Base-by-base conservation (phyloP, 1,284 basidiomycete species). In the Melampsora americana region DNA sequence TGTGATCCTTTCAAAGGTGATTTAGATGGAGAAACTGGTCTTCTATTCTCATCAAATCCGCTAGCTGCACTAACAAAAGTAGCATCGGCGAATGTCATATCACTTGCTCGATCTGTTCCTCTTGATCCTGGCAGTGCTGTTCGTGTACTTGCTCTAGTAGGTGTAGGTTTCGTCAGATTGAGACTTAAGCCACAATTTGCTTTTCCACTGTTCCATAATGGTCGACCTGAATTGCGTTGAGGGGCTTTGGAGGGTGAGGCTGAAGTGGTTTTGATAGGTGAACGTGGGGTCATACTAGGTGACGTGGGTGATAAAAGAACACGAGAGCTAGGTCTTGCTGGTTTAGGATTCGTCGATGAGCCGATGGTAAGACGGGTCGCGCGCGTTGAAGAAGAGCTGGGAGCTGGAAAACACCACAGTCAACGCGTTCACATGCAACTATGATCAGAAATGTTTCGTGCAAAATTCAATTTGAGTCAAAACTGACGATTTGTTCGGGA, bases 11-110 rank as follows among this genome's bases (percentile, higher is more conserved):
- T 73, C 50, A 53, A 26, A 20, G 50, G 50, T 44, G 62, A 50
- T 64, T 73, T 73, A 42, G 42, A 48, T 11, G 71, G 39, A 26
- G 71, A 74, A 62, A 35, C 26, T 5, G 53, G 65, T 16, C 62
- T 62, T 50, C 39, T 12, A 30, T 74, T 74, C 28, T 74, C 71
- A 44, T 74, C 71, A 4, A 61, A 66, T 2, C 71, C 71, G 53
- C 71, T 74, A 11, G 71, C 71, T n/a, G 71, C 71, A 48, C 71
- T 74, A 39, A 74, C 71, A 59, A 74, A 74, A 39, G 71, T 74
- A 3, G 59, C 20, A 20, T 74, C 66, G 6, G 42, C 32, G 23
- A 74, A 62, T 46, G 71, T 66, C 62, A 62, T 74, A 59, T 74
- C 71, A 28, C 64, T 59, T 46, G 71, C 23, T 26, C 46, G 46